Evolutionary conservation across 2,329 filamentous ascomycete species (phyloP).

Genomic region (Fusarium nematophilum): DNA sequence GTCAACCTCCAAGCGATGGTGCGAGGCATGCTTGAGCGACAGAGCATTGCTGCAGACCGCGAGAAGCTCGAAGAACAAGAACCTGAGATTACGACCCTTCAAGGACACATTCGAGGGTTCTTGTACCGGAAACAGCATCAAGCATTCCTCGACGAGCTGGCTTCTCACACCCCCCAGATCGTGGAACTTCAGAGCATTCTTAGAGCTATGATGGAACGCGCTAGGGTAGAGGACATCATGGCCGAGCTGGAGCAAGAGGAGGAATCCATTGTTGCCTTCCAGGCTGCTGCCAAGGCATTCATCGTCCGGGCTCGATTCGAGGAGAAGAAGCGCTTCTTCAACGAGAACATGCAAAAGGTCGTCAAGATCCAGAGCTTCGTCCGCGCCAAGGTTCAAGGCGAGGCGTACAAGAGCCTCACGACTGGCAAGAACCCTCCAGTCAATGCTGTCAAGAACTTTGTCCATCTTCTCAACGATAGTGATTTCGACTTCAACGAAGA

Average conservation of each 20-base stretch:
- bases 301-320: slow-evolving; percentile 80
- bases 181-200: slow-evolving; percentile 78
- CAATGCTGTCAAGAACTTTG: slow-evolving; percentile 96
- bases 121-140: slow-evolving; percentile 70
- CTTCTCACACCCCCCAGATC: slow-evolving; percentile 74
- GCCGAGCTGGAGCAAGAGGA: slow-evolving; percentile 86
- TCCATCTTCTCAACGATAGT: slow-evolving; percentile 96
- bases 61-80: slow-evolving; percentile 69
- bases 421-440: slow-evolving; percentile 97
- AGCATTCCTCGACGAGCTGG: slow-evolving; percentile 75
- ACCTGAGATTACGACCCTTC: slow-evolving; percentile 69
- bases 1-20: slow-evolving; percentile 67
- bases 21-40: slow-evolving; percentile 71
- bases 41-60: slow-evolving; percentile 59
- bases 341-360: slow-evolving; percentile 98
- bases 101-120: slow-evolving; percentile 75
- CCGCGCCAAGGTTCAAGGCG: slow-evolving; percentile 92
- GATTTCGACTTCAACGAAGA: slow-evolving; percentile 99
- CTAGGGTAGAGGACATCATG: slow-evolving; percentile 78
- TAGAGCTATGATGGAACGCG: slow-evolving; percentile 82
- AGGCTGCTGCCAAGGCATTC: slow-evolving; percentile 78
- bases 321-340: slow-evolving; percentile 89
- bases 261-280: slow-evolving; percentile 77
- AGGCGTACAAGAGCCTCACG: slow-evolving; percentile 97
- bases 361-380: slow-evolving; percentile 99